These are phyloP conservation scores for Cadophora sp. DNA, from an alignment of 2,329 filamentous ascomycete genomes.

Conservation along the genomic window DNA sequence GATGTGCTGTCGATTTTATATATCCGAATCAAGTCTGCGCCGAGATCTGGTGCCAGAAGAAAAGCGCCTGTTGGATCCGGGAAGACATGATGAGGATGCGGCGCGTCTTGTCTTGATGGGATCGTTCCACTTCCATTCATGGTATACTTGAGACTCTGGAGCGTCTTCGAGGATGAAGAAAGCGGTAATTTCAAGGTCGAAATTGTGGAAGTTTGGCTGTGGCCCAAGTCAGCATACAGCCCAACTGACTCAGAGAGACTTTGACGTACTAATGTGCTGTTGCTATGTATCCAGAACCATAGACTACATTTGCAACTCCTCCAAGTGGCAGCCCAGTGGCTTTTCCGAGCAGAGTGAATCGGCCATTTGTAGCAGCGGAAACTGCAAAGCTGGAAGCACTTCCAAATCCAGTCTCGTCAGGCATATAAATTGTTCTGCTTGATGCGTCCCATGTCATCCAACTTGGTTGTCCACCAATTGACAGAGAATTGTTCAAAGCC, in stretches of 20 bases:
- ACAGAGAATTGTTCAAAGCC: conserved; percentile 39
- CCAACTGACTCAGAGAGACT: conserved; percentile 1
- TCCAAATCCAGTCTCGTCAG: conserved; percentile 50
- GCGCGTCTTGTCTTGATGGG: conserved; percentile 48
- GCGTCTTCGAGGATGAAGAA: conserved; percentile 42
- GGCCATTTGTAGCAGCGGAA: conserved; percentile 47
- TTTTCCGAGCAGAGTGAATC: conserved; percentile 45
- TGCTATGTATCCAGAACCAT: conserved; percentile 35
- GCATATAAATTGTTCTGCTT: conserved; percentile 49
- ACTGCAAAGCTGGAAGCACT: conserved; percentile 44
- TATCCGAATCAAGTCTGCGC: conserved; percentile 55
- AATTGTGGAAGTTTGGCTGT: conserved; percentile 32
- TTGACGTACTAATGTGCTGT: conserved; percentile 37
- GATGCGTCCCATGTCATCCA: conserved; percentile 53
- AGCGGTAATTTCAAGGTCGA: conserved; percentile 37
- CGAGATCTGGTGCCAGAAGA: conserved; percentile 58
- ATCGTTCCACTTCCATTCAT: conserved; percentile 41
- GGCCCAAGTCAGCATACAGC: conserved; percentile 19
- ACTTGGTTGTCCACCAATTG: conserved; percentile 48
- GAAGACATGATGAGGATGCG: conserved; percentile 58
- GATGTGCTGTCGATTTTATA: conserved; percentile 51
- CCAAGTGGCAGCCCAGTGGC: conserved; percentile 24
- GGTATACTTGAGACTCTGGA: conserved; percentile 50
- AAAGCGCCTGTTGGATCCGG: conserved; percentile 57
- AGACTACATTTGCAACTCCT: conserved; percentile 35